Percentiles rank a stretch among this genome's conserved stretches.
phyloP scores from a whole-genome alignment of 2,329 filamentous ascomycete genomes.

The Aspergillus brunneoviolaceus region DNA sequence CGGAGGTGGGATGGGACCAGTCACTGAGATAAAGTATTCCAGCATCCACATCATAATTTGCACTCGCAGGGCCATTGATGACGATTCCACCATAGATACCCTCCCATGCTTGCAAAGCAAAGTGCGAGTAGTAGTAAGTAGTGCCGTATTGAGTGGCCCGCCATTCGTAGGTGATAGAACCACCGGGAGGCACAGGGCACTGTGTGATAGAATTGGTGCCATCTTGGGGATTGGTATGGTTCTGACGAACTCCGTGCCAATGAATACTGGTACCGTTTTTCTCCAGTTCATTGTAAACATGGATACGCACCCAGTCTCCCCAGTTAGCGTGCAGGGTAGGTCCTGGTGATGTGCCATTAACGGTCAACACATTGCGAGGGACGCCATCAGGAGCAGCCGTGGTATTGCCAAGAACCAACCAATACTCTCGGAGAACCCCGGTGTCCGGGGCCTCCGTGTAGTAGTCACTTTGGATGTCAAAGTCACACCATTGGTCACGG shows the following conservation, averaged over 20 bases:
- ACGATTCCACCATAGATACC: conserved; percentile 44
- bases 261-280: conserved; percentile 29
- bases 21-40: background rate
- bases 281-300: conserved; percentile 53
- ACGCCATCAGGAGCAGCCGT: conserved; percentile 26
- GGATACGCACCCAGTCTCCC: conserved; percentile 58
- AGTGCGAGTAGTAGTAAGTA: conserved; percentile 37
- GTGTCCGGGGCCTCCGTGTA: conserved; percentile 23
- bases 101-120: conserved; percentile 44
- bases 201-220: conserved; percentile 37
- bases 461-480: conserved; percentile 36
- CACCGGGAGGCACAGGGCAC: conserved; percentile 38
- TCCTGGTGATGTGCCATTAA: conserved; percentile 67
- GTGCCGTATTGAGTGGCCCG: conserved; percentile 39
- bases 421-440: conserved; percentile 17
- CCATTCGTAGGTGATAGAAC: conserved; percentile 38
- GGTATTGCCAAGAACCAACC: conserved; percentile 16
- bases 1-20: background rate
- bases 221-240: conserved; percentile 31
- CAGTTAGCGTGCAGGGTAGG: conserved; percentile 65
- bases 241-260: conserved; percentile 38
- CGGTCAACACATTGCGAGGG: conserved; percentile 47
- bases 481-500: conserved; percentile 4
- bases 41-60: background rate
- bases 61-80: background rate